These are phyloP conservation scores for Podospora pseudopauciseta DNA, from an alignment of 495 filamentous ascomycete genomes.

Conservation along the genomic window DNA sequence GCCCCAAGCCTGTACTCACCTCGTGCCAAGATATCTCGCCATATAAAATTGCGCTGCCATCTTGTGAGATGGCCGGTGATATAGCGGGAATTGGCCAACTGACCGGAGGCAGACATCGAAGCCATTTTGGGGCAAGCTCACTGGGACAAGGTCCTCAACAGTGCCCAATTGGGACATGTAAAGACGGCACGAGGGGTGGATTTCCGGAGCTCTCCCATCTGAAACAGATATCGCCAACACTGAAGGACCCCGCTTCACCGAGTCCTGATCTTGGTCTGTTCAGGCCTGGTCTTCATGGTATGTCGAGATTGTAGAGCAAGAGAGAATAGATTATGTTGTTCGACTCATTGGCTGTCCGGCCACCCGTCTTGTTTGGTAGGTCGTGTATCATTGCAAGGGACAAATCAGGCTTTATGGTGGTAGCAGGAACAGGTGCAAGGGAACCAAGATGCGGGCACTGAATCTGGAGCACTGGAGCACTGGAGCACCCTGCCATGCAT, in stretches of 20 bases:
- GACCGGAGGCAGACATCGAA: background rate
- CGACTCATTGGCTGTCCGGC: background rate
- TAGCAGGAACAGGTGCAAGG: background rate
- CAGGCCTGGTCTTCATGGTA: too few species aligned
- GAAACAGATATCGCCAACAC: background rate
- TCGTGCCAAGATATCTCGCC: background rate
- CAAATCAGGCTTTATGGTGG: constrained; percentile 10
- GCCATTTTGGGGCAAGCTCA: background rate
- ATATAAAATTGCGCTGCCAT: background rate
- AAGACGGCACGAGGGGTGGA: background rate
- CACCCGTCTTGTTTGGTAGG: background rate
- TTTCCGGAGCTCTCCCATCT: background rate
- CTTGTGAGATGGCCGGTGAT: background rate
- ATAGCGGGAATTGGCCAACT: background rate
- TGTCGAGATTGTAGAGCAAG: too few species aligned
- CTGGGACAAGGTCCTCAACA: background rate
- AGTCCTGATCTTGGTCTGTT: background rate
- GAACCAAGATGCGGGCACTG: constrained; percentile 1
- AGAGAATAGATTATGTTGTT: background rate
- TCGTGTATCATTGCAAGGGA: constrained; percentile 2
- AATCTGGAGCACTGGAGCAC: background rate
- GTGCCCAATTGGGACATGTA: background rate
- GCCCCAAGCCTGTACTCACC: background rate
- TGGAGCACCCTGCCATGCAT: background rate
- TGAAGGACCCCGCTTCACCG: background rate